Percentiles rank a stretch among this genome's conserved stretches.
Conservation (phyloP, 805 yeast genomes). For the Komagataella pastoris region DNA sequence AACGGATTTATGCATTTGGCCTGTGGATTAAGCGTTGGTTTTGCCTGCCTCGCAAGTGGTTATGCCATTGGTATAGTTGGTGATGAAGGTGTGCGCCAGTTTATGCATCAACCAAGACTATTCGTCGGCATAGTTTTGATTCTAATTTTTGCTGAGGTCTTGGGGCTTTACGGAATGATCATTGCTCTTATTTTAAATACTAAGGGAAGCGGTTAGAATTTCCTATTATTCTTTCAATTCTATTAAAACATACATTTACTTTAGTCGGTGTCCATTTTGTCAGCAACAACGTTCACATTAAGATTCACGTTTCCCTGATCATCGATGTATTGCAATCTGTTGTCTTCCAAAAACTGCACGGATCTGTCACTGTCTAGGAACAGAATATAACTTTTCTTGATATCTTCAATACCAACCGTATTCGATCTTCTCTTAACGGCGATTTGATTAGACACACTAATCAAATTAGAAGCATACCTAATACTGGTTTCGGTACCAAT, state of each 20-base stretch:
- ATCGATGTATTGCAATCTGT: slow-evolving; percentile 48
- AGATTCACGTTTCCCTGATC: slow-evolving; percentile 64
- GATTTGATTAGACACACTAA: slow-evolving; percentile 80
- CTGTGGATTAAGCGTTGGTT: slow-evolving; percentile 92
- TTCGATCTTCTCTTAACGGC: slow-evolving; percentile 67
- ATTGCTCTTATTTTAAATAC: slow-evolving; percentile 88
- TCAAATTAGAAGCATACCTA: slow-evolving; percentile 84
- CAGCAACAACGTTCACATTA: slow-evolving; percentile 17
- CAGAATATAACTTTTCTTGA: slow-evolving; percentile 75
- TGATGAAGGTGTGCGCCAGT: slow-evolving; percentile 98
- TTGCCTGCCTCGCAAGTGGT: slow-evolving; percentile 93
- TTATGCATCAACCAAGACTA: slow-evolving; percentile 95
- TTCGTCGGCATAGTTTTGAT: slow-evolving; percentile 98
- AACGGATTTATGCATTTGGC: slow-evolving; percentile 98
- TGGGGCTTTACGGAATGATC: slow-evolving; percentile 94
- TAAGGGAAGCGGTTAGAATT: slow-evolving; percentile 51
- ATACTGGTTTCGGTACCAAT: slow-evolving; percentile 84
- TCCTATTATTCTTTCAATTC: slow-evolving; percentile 1
- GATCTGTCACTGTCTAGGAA: slow-evolving; percentile 86
- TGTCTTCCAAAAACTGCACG: slow-evolving; percentile 70
- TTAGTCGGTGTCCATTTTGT: slow-evolving; percentile 25
- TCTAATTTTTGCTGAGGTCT: slow-evolving; percentile 96
- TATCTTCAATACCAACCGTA: slow-evolving; percentile 61
- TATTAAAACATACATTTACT: slow-evolving; percentile 5
- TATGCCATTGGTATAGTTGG: slow-evolving; percentile 99